Percentiles rank a stretch among this genome's conserved stretches.
phyloP scores from a whole-genome alignment of 2,329 filamentous ascomycete genomes.

The Xenosphaeropsis pyriputrescens region DNA sequence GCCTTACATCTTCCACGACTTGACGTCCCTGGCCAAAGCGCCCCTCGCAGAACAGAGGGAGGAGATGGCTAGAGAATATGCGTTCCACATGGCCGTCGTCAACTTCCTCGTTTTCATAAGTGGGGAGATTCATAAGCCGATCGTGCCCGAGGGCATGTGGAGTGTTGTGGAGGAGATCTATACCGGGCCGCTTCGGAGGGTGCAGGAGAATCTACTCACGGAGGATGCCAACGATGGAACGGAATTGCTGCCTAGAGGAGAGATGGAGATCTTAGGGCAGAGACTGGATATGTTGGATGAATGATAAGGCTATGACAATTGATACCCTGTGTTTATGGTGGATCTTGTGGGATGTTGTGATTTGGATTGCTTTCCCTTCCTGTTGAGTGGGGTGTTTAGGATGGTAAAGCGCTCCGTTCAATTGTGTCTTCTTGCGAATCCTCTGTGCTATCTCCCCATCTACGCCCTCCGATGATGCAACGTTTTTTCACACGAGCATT shows the following conservation, averaged over 20 bases:
- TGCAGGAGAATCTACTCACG: conserved; percentile 18
- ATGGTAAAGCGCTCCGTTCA: too few relatives aligned
- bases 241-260: conserved; percentile 13
- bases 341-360: too few relatives aligned
- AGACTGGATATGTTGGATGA: conserved; percentile 5
- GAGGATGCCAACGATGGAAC: background rate
- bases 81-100: conserved; percentile 42
- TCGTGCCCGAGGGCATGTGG: conserved; percentile 40
- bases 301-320: too few relatives aligned
- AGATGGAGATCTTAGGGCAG: conserved; percentile 22
- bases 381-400: too few relatives aligned
- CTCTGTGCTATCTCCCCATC: too few relatives aligned
- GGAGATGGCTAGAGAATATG: conserved; percentile 33
- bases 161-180: conserved; percentile 43
- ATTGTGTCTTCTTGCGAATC: too few relatives aligned
- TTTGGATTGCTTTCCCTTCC: too few relatives aligned
- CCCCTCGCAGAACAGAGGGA: conserved; percentile 29
- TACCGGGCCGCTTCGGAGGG: conserved; percentile 33
- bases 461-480: too few relatives aligned
- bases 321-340: too few relatives aligned
- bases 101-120: conserved; percentile 47
- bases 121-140: conserved; percentile 25
- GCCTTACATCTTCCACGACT: conserved; percentile 43
- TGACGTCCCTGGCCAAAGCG: conserved; percentile 29
- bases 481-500: too few relatives aligned